Base-by-base conservation (phyloP, 345 rosid genomes). In the Populus alba region DNA sequence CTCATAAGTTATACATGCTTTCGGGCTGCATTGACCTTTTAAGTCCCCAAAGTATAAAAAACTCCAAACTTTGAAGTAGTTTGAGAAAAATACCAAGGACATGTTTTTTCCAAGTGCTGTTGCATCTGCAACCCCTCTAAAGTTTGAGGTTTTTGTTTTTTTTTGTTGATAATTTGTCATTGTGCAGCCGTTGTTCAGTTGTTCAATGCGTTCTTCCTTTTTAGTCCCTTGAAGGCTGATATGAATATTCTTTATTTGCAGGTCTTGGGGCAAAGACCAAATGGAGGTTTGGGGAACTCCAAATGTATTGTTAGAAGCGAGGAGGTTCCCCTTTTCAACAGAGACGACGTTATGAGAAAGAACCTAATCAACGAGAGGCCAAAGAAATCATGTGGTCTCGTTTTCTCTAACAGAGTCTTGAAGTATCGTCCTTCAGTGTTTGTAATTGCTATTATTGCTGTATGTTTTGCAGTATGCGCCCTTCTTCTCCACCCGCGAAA, bases 381-480 rank as follows among this genome's bases (percentile, higher is more conserved):
- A 31, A 85, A 82, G 80, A 86, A 75, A 75, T 83, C 90, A 6
- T 87, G 87, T 47, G 67, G 80, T 59, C 85, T 73, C 18, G 61
- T 73, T 31, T 83, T 84, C 45, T 66, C 88, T 9, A 45, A 79
- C 77, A 75, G 59, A 35, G 73, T 78, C 31, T 69, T 82, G 65
- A 86, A 86, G 69, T 80, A 89, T 63, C 91, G 87, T n/a, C 87
- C 92, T 10, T 29, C 91, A 8, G 22, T 88, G 15, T 69, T 87
- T 22, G 29, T 88, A 74, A 74, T 90, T 3, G 82, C 90, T 31
- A 62, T 86, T 11, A 74, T 86, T 7, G 90, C 87, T 0, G 79
- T 96, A 27, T 96, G 99, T 83, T 84, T 90, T 35, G 97, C 89
- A 67, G 79, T 86, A 78, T 94, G 98, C 78, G 89, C 89, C 8